Percentiles rank a stretch among this genome's conserved stretches.
phyloP scores from a whole-genome alignment of 2,329 filamentous ascomycete genomes.

The Cucurbitaria berberidis region DNA sequence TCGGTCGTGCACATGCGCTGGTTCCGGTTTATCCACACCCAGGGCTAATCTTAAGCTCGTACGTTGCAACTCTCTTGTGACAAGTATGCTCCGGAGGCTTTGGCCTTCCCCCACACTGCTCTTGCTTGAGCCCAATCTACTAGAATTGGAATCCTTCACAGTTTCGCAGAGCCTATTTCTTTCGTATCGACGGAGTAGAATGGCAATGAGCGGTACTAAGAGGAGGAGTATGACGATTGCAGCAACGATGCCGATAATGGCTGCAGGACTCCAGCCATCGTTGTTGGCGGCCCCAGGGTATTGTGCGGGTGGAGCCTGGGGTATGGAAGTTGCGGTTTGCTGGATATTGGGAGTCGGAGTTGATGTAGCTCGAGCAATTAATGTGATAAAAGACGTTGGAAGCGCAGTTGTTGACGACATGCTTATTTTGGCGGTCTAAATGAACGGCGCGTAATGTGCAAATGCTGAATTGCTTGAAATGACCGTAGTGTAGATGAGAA shows the following conservation, averaged over 20 bases:
- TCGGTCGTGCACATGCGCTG: slow-evolving; percentile 15
- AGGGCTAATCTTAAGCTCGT: slow-evolving; percentile 24
- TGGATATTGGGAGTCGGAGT: not conserved
- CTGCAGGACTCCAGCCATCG: slow-evolving; percentile 25
- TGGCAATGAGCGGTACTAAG: slow-evolving; percentile 25
- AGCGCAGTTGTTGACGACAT: not conserved
- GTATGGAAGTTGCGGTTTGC: slow-evolving; percentile 3
- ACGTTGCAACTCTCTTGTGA: slow-evolving; percentile 30
- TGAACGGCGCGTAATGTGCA: not conserved
- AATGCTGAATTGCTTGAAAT: not conserved
- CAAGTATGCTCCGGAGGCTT: slow-evolving; percentile 28
- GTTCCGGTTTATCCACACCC: slow-evolving; percentile 17
- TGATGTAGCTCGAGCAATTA: not conserved
- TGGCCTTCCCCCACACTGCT: slow-evolving; percentile 24
- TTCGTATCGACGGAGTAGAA: slow-evolving; percentile 27
- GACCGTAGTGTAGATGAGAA: too few relatives aligned
- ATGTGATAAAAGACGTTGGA: not conserved
- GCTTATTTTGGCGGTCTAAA: not conserved
- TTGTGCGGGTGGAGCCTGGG: slow-evolving; percentile 19
- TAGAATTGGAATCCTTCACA: slow-evolving; percentile 10
- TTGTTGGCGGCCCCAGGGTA: not conserved
- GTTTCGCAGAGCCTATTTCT: slow-evolving; percentile 26
- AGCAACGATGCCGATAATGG: slow-evolving; percentile 33
- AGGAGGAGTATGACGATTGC: slow-evolving; percentile 25
- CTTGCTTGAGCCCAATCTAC: slow-evolving; percentile 12